phyloP scores from a whole-genome alignment of 306 rosid genomes.

The Prunus mongolica region DNA sequence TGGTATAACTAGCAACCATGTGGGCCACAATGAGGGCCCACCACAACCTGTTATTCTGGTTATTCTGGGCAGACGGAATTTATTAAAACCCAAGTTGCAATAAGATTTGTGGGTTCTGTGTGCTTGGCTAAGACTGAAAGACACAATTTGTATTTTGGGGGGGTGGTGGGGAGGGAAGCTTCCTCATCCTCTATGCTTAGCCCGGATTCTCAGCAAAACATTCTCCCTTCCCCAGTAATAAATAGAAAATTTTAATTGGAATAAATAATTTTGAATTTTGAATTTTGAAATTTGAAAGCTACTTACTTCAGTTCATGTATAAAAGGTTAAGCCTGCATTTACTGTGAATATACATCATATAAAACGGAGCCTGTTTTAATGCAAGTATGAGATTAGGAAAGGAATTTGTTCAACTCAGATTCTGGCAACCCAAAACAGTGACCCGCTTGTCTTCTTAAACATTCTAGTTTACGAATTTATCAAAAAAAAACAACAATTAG shows the following conservation, averaged over 20 bases:
- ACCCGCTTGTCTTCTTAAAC: not conserved
- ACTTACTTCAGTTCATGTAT: not conserved
- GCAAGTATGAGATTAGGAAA: not conserved
- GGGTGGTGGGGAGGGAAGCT: no score
- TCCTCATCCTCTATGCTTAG: no score
- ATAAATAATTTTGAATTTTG: not conserved
- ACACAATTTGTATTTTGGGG: no score
- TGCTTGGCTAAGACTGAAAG: not conserved
- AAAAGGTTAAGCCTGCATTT: not conserved
- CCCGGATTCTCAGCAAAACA: not conserved
- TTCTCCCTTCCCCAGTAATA: slow-evolving; percentile 10
- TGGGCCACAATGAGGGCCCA: not conserved
- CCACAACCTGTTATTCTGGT: not conserved
- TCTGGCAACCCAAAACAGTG: not conserved
- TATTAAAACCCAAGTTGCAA: not conserved
- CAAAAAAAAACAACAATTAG: not conserved
- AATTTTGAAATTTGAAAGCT: not conserved
- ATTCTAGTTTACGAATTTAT: not conserved
- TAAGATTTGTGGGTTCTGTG: not conserved
- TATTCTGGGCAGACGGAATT: no score
- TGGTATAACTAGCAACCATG: not conserved
- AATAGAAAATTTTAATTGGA: not conserved
- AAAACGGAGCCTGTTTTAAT: not conserved
- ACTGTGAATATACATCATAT: not conserved
- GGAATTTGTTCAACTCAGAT: not conserved